Base-by-base conservation (phyloP, 192 early-diverging fungal genomes). In the Funneliformis mosseae region DNA sequence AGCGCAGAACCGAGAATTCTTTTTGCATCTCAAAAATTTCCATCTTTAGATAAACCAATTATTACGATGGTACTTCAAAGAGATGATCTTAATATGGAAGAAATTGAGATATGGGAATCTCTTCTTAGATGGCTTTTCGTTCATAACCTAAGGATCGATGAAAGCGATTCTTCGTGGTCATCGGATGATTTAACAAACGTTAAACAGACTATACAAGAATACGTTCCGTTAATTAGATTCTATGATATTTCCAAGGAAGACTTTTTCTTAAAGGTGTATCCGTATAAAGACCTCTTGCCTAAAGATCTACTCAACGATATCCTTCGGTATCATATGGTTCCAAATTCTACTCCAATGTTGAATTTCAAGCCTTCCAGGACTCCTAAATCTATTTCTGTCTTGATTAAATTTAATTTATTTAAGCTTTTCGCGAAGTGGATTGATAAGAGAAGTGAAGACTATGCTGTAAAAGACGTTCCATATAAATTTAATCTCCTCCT, bases 281-380 rank as follows among this genome's bases (percentile, higher is more conserved):
- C 67, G 9, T 69, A 69, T 69, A 69, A 69, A 41, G 67, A 28
- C 16, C 28, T 69, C 27, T 69, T 69, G 8, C 67, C 67, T 5
- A 23, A 38, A 11, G 67, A 69, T 41, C 28, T 69, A 18, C 39
- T 39, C 21, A 41, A 25, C 11, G 67, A 69, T 69, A 69, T 69
- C 21, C 27, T 69, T 28, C 39, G 67, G 21, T 69, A 41, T 38
- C 39, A 69, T 38, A 41, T 41, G 27, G 67, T 41, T 39, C 67
- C 67, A 21, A 21, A 55, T 55, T 55, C 50, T 18, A 55, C 16
- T 55, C 50, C 50, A 55, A 55, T 21, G 50, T 55, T 55, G 16
- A 55, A 55, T 55, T 55, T 55, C 18, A 55, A 55, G 10, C 18
- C 50, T 55, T 18, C 50, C 0, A 55, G 50, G 5, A 21, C 0